Conservation (phyloP, 306 rosid species). For the Casuarina glauca region DNA sequence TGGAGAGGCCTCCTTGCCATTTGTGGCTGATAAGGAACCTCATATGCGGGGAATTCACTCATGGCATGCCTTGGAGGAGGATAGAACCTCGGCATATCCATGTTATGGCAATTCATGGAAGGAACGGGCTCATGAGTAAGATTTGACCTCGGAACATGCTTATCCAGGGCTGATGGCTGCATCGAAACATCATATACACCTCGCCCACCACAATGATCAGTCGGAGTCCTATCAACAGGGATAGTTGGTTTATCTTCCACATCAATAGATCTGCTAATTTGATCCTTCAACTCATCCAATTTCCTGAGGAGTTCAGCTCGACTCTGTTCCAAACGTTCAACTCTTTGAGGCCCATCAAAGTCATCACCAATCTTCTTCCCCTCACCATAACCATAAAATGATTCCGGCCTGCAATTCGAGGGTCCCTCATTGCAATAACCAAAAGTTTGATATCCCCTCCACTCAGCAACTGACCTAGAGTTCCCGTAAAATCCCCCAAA, state of each 20-base stretch:
- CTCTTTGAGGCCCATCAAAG: constrained; percentile 2
- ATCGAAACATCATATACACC: constrained; percentile 23
- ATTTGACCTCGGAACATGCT: constrained; percentile 23
- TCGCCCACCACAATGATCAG: constrained; percentile 27
- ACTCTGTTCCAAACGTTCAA: constrained; percentile 29
- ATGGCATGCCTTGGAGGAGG: constrained; percentile 29
- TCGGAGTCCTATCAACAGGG: constrained; percentile 32
- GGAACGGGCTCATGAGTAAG: constrained; percentile 22
- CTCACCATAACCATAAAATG: constrained; percentile 25
- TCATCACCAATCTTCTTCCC: constrained; percentile 12
- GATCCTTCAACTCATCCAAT: constrained; percentile 49
- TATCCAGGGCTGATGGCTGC: constrained; percentile 31
- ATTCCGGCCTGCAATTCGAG: constrained; percentile 33
- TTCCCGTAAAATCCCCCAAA: constrained; percentile 26
- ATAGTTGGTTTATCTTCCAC: constrained; percentile 35
- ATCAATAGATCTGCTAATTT: constrained; percentile 34
- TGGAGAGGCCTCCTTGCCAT: constrained; percentile 29
- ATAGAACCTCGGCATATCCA: constrained; percentile 30
- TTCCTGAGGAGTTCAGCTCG: constrained; percentile 41
- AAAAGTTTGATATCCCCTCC: constrained; percentile 24
- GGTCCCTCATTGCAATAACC: constrained; percentile 39
- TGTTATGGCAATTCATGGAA: constrained; percentile 18
- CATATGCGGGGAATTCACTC: constrained; percentile 32
- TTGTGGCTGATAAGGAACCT: constrained; percentile 30
- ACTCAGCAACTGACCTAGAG: constrained; percentile 22